Evolutionary conservation across 169 alveolate genomes (phyloP), one percentile per base, ranked within the genome.

Genomic region (Toxoplasma gondii): DNA sequence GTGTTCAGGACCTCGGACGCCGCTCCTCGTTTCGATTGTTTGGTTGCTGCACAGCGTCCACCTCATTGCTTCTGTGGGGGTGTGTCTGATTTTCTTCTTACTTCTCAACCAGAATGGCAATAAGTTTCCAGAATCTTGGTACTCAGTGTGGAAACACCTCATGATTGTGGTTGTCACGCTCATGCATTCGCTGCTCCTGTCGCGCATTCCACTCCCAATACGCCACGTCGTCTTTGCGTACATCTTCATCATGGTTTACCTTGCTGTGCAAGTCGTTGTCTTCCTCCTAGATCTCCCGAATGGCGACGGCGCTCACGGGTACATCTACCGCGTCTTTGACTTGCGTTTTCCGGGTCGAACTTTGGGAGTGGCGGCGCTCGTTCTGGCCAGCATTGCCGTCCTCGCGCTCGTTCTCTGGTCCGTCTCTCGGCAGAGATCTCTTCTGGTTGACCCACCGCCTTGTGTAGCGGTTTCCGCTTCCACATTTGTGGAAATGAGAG

Each of bases 381-480:
- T 92, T 36, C 54, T 92, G 19, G 36, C 78, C 22, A 69, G 92
- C 87, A 80, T 70, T n/a, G 74, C 86, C 34, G 53, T 92, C 0
- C 54, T 92, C 78, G 58, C 74, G 22, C 36, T 92, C 0, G 41
- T 53, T 4, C 87, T 82, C 1, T 92, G 87, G 87, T 67, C 88
- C 39, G 41, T 64, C 10, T 69, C 92, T 0, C 69, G 95, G 41
- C 69, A 84, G 58, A 41, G 95, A 2, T 84, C 86, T 58, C 88
- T 92, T 53, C 44, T 70, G n/a, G 92, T 84, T 17, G 95, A 92
- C 88, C 95, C 95, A 2, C 95, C 95, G 24, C 92, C 95, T 43
- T 58, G 92, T 27, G 95, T 92, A 9, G 49, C 95, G 9, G 92
- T 92, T 22, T 58, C 95, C 31, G 95, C 95, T 81, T 43, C 70